Evolutionary conservation across 2,329 filamentous ascomycete genomes (phyloP).

Genomic region (Clathrospora elynae): DNA sequence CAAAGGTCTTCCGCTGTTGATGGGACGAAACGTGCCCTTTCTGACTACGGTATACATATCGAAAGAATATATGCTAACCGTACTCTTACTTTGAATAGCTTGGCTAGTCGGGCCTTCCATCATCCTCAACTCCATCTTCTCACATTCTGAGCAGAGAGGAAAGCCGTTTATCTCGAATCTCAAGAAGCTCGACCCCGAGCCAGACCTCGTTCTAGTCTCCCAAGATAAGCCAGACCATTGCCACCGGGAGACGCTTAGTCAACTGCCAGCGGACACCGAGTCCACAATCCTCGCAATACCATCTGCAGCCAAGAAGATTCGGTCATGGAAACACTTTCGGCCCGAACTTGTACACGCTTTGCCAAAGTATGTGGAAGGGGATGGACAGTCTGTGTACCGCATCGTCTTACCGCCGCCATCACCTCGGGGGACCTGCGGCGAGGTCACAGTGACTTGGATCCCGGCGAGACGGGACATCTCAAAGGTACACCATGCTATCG

Average conservation of each 20-base stretch:
- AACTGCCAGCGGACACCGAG: slow-evolving; percentile 61
- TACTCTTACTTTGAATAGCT: slow-evolving; percentile 39
- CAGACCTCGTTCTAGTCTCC: slow-evolving; percentile 64
- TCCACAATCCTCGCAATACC: slow-evolving; percentile 71
- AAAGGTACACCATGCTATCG: slow-evolving; percentile 68
- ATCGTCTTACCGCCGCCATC: slow-evolving; percentile 62
- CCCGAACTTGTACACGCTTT: slow-evolving; percentile 53
- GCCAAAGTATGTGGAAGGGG: slow-evolving; percentile 50
- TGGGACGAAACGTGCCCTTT: too few relatives aligned
- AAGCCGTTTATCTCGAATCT: slow-evolving; percentile 64
- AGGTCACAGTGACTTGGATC: slow-evolving; percentile 73
- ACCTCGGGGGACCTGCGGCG: slow-evolving; percentile 62
- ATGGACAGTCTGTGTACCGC: slow-evolving; percentile 50
- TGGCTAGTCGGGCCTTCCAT: slow-evolving; percentile 68
- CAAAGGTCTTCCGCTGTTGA: too few relatives aligned
- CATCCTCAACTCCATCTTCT: slow-evolving; percentile 66
- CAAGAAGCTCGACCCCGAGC: slow-evolving; percentile 56
- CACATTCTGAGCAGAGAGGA: slow-evolving; percentile 61
- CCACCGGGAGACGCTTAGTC: slow-evolving; percentile 69
- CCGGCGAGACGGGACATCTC: slow-evolving; percentile 65
- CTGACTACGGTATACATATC: neutral
- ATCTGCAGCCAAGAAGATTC: slow-evolving; percentile 67
- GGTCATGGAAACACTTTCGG: slow-evolving; percentile 71
- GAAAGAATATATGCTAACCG: slow-evolving; percentile 7
- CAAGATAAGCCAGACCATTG: slow-evolving; percentile 72